Base-by-base conservation (phyloP, 768 basidiomycete species). In the Lanmaoa pseudosensibilis region DNA sequence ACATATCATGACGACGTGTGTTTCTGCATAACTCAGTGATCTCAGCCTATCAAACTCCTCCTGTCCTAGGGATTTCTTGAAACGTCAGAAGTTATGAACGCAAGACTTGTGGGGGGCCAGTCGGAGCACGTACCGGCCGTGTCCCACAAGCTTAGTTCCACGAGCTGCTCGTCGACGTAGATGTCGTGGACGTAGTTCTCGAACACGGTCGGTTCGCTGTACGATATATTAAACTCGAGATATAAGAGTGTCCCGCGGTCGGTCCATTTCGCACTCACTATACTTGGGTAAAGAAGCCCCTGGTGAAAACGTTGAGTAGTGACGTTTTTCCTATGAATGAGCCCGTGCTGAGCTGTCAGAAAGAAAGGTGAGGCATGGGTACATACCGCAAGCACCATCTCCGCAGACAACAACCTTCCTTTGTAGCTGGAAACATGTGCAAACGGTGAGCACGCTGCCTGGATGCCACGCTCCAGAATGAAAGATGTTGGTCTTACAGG, bases 171-270 rank as follows among this genome's bases (percentile, higher is more conserved):
- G 61, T 98, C 94, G 27, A 96, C 84, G 62, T 80, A 80, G 52
- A 95, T 77, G 61, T 94, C 91, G 69, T 95, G 91, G 12, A 96
- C 94, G 66, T 96, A 94, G 75, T 98, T 98, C 73, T 98, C 96
- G 63, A 98, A 98, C 5, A 98, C 95, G 25, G 92, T 94, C 7
- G 90, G 92, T 76, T 94, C 90, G 64, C 92, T 93, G 66, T 38
- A 47, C 6, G 19, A 27, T 25, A 40, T 21, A 40, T 21, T 3
- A 5, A 13, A 54, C 43, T 38, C 58, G 16, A 64, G 36, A 18
- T 37, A 18, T 13, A 27, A 49, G 18, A 39, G 41, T 13, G 41
- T 27, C 27, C 39, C 19, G 5, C 19, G 53, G 15, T 12, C 16
- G 41, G 37, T 41, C n/a, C 7, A 43, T 19, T 27, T 27, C 19